Evolutionary conservation across 805 yeast genomes (phyloP).

Genomic region (Saturnispora ahearnii): DNA sequence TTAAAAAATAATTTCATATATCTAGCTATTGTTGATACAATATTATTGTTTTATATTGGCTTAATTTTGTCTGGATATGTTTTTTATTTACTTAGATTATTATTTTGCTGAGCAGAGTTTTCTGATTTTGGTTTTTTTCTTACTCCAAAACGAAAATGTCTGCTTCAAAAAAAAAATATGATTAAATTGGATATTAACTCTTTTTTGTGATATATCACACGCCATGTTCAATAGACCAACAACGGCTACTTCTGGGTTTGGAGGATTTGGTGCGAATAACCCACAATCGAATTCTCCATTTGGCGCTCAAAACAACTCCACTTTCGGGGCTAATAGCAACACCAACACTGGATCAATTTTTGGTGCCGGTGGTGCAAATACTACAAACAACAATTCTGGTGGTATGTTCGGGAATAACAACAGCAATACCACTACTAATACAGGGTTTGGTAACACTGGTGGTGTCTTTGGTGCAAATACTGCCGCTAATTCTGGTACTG

Average conservation of each 20-base stretch:
- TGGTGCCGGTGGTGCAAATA: background rate
- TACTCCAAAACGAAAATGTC: no score
- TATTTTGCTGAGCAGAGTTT: background rate
- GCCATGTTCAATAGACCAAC: slow-evolving; percentile 40
- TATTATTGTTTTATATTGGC: no score
- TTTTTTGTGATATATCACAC: background rate
- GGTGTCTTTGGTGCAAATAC: slow-evolving; percentile 2
- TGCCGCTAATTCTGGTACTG: slow-evolving; percentile 10
- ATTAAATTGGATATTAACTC: background rate
- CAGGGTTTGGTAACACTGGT: slow-evolving; percentile 5
- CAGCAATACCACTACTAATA: slow-evolving; percentile 4
- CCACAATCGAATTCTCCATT: slow-evolving; percentile 17
- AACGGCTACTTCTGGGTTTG: slow-evolving; percentile 39
- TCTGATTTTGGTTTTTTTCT: no score
- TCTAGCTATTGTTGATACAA: no score
- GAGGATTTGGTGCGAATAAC: slow-evolving; percentile 27
- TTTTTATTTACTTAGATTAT: no score
- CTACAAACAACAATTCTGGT: background rate
- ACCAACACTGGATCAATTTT: slow-evolving; percentile 14
- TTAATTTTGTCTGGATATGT: no score
- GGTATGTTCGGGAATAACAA: slow-evolving; percentile 17
- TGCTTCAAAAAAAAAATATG: background rate
- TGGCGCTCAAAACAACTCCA: slow-evolving; percentile 7
- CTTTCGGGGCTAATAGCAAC: slow-evolving; percentile 12
- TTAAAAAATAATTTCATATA: no score